phyloP scores from a whole-genome alignment of 2,329 filamentous ascomycete species.

The Teratosphaeria epicoccoides region DNA sequence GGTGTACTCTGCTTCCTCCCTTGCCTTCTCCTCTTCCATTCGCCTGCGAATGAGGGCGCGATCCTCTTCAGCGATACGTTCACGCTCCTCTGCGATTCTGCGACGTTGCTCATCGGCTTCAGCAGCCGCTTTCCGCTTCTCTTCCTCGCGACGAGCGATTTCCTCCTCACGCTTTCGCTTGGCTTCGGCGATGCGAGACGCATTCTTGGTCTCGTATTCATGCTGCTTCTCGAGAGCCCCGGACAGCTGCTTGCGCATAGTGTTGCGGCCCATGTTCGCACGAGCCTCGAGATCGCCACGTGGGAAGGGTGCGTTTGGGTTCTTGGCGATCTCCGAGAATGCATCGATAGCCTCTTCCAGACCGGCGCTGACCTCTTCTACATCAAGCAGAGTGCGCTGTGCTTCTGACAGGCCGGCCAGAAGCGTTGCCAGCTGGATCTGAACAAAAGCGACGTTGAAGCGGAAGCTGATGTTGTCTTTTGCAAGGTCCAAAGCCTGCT shows the following conservation, averaged over 20 bases:
- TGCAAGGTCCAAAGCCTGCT: conserved; percentile 60
- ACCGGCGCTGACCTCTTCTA: conserved; percentile 68
- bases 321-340: conserved; percentile 49
- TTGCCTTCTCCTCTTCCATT: conserved; percentile 56
- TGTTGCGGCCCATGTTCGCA: conserved; percentile 94
- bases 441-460: conserved; percentile 96
- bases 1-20: conserved; percentile 62
- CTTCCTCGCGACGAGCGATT: conserved; percentile 65
- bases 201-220: conserved; percentile 89
- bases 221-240: conserved; percentile 73
- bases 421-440: conserved; percentile 81
- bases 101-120: conserved; percentile 63
- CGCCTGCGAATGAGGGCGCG: conserved; percentile 61
- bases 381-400: conserved; percentile 66
- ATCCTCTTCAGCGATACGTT: conserved; percentile 65
- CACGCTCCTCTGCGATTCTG: conserved; percentile 77
- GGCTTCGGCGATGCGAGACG: conserved; percentile 73
- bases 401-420: conserved; percentile 65
- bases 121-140: conserved; percentile 56
- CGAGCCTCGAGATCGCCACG: conserved; percentile 85
- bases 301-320: conserved; percentile 70
- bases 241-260: conserved; percentile 83
- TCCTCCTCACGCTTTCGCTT: conserved; percentile 72
- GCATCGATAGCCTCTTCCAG: conserved; percentile 75
- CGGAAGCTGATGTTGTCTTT: conserved; percentile 74